Percentiles rank a stretch among this genome's conserved stretches.
Evolutionary conservation across 1,139 yeast species (phyloP).

Genomic region (Yamadazyma dushanensis): DNA sequence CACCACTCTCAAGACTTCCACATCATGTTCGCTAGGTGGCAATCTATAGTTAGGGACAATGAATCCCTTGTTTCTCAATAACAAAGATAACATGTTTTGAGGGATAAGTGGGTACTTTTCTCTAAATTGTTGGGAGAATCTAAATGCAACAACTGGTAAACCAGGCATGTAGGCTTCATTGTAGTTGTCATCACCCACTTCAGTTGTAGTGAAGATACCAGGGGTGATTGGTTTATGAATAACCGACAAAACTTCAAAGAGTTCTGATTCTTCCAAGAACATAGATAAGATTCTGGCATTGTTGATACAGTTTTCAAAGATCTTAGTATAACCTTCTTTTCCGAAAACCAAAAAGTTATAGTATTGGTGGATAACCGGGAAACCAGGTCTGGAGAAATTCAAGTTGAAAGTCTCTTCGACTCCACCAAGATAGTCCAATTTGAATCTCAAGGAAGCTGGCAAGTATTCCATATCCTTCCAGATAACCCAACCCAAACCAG

Average conservation of each 20-base stretch:
- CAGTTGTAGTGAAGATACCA: conserved; percentile 16
- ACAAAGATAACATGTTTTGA: conserved; percentile 71
- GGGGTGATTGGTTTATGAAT: conserved; percentile 57
- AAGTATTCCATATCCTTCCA: conserved; percentile 69
- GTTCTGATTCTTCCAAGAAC: conserved; percentile 63
- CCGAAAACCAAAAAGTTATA: conserved; percentile 76
- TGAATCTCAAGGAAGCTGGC: conserved; percentile 73
- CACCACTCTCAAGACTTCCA: conserved; percentile 81
- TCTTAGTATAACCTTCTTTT: conserved; percentile 61
- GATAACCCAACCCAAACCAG: conserved; percentile 90
- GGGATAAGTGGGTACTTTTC: conserved; percentile 76
- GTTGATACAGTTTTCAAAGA: conserved; percentile 61
- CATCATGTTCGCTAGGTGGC: conserved; percentile 56
- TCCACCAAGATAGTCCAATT: conserved; percentile 84
- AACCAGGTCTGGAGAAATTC: conserved; percentile 91
- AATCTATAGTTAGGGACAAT: conserved; percentile 89
- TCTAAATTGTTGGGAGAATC: conserved; percentile 59
- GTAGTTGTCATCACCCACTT: conserved; percentile 7
- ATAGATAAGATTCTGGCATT: conserved; percentile 71
- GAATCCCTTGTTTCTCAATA: conserved; percentile 80
- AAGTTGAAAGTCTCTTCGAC: conserved; percentile 83
- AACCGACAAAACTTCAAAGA: conserved; percentile 74
- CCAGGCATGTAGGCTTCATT: conserved; percentile 64
- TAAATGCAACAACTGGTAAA: conserved; percentile 87
- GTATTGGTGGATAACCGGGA: conserved; percentile 86